Conservation (phyloP, 768 basidiomycete species). For the Lyophyllum atratum region DNA sequence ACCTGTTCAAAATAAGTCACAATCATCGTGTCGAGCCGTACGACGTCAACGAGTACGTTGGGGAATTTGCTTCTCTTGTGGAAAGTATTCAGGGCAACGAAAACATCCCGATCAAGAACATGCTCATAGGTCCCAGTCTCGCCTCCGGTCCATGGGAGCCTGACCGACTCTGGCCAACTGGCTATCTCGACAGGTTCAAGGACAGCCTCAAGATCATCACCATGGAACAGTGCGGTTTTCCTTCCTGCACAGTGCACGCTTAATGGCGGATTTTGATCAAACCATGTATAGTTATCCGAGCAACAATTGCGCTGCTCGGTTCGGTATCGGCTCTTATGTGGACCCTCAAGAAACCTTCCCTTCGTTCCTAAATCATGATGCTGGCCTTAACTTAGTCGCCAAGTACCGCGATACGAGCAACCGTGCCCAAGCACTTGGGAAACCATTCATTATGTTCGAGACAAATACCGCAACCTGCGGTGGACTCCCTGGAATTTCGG, state of each 20-base stretch:
- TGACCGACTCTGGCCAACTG: constrained; percentile 49
- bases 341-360: constrained; percentile 53
- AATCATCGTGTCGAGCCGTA: constrained; percentile 26
- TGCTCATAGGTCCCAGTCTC: constrained; percentile 65
- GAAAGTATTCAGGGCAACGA: constrained; percentile 36
- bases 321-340: constrained; percentile 38
- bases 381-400: constrained; percentile 48
- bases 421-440: constrained; percentile 43
- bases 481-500: constrained; percentile 67
- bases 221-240: constrained; percentile 53
- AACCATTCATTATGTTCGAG: constrained; percentile 68
- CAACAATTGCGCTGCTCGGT: constrained; percentile 63
- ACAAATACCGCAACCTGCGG: constrained; percentile 71
- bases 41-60: constrained; percentile 41
- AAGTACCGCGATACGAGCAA: constrained; percentile 52
- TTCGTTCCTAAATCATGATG: constrained; percentile 60
- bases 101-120: constrained; percentile 34
- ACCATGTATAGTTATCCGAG: constrained; percentile 46
- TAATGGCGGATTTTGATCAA: neutral
- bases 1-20: constrained; percentile 17
- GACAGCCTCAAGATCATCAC: constrained; percentile 43
- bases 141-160: constrained; percentile 55
- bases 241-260: neutral
- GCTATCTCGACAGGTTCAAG: constrained; percentile 45
- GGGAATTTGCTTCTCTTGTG: constrained; percentile 48